Evolutionary conservation across 768 basidiomycete genomes (phyloP).

Genomic region (Trametes sanguinea): DNA sequence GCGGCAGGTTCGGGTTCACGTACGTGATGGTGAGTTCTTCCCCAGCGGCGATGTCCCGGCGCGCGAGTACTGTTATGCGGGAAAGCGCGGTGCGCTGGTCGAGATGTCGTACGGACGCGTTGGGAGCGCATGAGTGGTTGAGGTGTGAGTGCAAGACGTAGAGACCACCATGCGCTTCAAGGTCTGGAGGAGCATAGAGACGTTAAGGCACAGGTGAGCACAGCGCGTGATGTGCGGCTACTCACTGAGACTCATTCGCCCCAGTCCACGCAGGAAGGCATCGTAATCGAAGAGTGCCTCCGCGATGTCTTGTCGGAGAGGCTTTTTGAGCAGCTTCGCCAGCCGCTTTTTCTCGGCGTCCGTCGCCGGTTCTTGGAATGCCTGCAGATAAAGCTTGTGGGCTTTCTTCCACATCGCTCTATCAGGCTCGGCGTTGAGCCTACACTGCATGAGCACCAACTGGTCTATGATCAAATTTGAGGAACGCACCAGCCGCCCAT

Average conservation of each 20-base stretch:
- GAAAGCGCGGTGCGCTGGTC: constrained; percentile 68
- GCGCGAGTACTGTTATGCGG: constrained; percentile 76
- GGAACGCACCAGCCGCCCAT: constrained; percentile 48
- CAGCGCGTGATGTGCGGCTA: constrained; percentile 16
- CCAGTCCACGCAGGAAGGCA: constrained; percentile 69
- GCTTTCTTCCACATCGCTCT: constrained; percentile 68
- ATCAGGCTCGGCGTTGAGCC: constrained; percentile 55
- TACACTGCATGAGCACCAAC: constrained; percentile 15
- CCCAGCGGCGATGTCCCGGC: constrained; percentile 59
- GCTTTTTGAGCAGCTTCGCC: constrained; percentile 52
- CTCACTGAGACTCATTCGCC: constrained; percentile 81
- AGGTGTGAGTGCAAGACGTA: constrained; percentile 86
- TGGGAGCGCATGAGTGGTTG: constrained; percentile 85
- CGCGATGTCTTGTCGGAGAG: constrained; percentile 49
- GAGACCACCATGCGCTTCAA: constrained; percentile 85
- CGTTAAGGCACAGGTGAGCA: too few species aligned
- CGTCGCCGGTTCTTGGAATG: constrained; percentile 62
- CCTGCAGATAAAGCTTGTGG: constrained; percentile 54
- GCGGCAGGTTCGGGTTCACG: constrained; percentile 61
- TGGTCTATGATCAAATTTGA: neutral
- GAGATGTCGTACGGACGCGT: constrained; percentile 75
- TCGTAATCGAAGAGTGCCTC: constrained; percentile 73
- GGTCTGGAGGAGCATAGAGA: constrained; percentile 39
- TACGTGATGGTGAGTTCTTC: constrained; percentile 82
- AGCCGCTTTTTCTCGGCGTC: constrained; percentile 58